Evolutionary conservation across 495 filamentous ascomycete genomes (phyloP), one percentile per base, ranked within the genome.

Genomic region (Xylaria nigripes): DNA sequence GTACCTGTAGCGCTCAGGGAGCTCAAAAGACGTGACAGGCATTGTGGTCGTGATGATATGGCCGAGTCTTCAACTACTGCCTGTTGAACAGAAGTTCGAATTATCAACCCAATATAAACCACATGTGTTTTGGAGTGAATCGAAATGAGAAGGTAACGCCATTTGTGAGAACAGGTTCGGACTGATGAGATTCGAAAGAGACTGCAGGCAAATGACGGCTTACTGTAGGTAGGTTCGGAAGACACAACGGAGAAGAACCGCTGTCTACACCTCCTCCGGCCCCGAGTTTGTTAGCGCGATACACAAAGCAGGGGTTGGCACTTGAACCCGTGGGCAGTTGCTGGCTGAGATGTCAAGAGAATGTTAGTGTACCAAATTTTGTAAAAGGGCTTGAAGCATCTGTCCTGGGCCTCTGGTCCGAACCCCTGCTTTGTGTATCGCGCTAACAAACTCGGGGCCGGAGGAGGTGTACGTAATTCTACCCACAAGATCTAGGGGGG

Each of bases 1-100:
- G 68, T 79, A 90, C 61, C 67, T 81, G 76, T 77, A 86, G 48
- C 72, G 86, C 69, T 75, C 80, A 51, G 61, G 70, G 56, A 76
- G 72, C 57, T 57, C 78, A 55, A 79, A 85, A 40, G 64, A 61
- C 45, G 76, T 83, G 63, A 70, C 76, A 59, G 76, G 84, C 85
- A 77, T 86, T 61, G 12, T 76, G 62, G 57, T 45, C 22, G 38
- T 5, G n/a, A 10, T 50, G 21, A 19, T 38, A 24, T 9, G 2
- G 2, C 13, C 6, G 15, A 8, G 10, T 36, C 32, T 34, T 27
- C 27, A 9, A 27, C 16, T 48, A 5, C 45, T 12, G 16, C 3
- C 2, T 19, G 45, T n/a, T n/a, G n/a, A n/a, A n/a, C n/a, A 21
- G 19, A 13, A 8, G 25, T n/a, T n/a, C n/a, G n/a, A 15, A 2